phyloP scores from a whole-genome alignment of 192 early-diverging fungal species.

The Spizellomyces sp. region DNA sequence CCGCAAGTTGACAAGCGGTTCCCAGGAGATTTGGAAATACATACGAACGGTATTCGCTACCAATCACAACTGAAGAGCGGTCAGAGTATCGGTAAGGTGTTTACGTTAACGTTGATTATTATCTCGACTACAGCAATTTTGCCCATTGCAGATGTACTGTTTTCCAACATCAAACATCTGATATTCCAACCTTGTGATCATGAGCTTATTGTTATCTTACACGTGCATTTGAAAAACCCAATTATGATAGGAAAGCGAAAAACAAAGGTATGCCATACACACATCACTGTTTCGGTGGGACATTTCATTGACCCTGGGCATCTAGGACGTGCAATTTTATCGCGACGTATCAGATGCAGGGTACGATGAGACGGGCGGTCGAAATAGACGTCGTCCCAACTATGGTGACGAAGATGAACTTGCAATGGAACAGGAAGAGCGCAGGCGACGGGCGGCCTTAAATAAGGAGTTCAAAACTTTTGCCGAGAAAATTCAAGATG shows the following conservation, averaged over 20 bases:
- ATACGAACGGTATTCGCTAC: conserved; percentile 93
- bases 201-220: conserved; percentile 93
- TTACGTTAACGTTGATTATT: background rate
- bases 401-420: conserved; percentile 99
- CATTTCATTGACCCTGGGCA: conserved; percentile 23
- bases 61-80: conserved; percentile 75
- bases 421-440: conserved; percentile 93
- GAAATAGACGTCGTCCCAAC: conserved; percentile 70
- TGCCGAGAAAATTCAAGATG: conserved; percentile 81
- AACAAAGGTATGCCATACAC: conserved; percentile 59
- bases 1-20: conserved; percentile 91
- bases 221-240: conserved; percentile 94
- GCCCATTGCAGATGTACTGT: conserved; percentile 76
- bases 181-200: conserved; percentile 99
- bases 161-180: conserved; percentile 96
- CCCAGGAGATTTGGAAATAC: conserved; percentile 96
- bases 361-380: conserved; percentile 97
- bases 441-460: conserved; percentile 75
- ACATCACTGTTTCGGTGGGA: too few relatives aligned
- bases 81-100: conserved; percentile 66
- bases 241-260: conserved; percentile 99
- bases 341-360: conserved; percentile 92
- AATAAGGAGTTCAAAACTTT: conserved; percentile 95
- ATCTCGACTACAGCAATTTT: conserved; percentile 8
- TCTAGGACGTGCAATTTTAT: conserved; percentile 94